These are phyloP conservation scores for Cymodocea nodosa DNA, from an alignment of 116 monocot species.

Conservation along the genomic window DNA sequence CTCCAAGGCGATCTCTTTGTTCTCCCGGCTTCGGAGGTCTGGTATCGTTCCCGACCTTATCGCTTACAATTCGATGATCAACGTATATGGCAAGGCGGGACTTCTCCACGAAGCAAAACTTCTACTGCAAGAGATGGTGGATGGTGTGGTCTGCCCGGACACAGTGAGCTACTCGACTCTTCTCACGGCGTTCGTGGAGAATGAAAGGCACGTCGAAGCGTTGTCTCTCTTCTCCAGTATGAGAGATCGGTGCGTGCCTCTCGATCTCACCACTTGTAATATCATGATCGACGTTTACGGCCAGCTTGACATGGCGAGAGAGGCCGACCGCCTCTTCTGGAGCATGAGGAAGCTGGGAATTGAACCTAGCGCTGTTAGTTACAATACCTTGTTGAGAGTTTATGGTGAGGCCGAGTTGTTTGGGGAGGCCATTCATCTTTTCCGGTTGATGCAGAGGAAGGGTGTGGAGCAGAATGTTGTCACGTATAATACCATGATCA, in stretches of 20 bases:
- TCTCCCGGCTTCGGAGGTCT: conserved; percentile 43
- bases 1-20: conserved; percentile 66
- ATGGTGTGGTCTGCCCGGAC: conserved; percentile 31
- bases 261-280: conserved; percentile 65
- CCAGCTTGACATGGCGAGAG: conserved; percentile 64
- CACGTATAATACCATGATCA: conserved; percentile 95
- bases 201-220: conserved; percentile 45
- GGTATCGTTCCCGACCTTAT: conserved; percentile 49
- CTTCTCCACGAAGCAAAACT: conserved; percentile 57
- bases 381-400: conserved; percentile 85
- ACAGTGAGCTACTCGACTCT: conserved; percentile 67
- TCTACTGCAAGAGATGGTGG: conserved; percentile 48
- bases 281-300: conserved; percentile 85
- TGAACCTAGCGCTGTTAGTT: conserved; percentile 50
- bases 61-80: conserved; percentile 57
- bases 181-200: conserved; percentile 42
- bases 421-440: conserved; percentile 84
- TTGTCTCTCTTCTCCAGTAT: conserved; percentile 67
- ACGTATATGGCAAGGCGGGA: conserved; percentile 45
- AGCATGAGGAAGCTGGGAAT: conserved; percentile 60
- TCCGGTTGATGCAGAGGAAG: conserved; percentile 71
- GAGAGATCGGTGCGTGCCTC: conserved; percentile 21
- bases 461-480: conserved; percentile 64
- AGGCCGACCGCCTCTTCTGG: conserved; percentile 93
- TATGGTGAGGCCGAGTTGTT: conserved; percentile 80